A percentile compares a stretch with the other conserved stretches of the same genome.
phyloP scores from a whole-genome alignment of 805 yeast genomes.

The Metschnikowia similis region DNA sequence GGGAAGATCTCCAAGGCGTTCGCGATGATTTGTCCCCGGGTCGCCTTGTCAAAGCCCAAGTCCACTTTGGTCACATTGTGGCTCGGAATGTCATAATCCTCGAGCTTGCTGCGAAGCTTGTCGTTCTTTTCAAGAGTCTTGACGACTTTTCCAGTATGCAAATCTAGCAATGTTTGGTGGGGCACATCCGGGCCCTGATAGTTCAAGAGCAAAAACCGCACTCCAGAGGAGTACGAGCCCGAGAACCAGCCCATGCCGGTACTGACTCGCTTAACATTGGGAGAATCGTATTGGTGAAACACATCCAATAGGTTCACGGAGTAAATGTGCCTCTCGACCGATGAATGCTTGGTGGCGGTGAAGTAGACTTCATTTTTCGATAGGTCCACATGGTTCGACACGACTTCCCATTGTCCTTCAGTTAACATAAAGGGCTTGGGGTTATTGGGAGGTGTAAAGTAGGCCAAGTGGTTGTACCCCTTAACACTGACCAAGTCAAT shows the following conservation, averaged over 20 bases:
- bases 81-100: slow-evolving; percentile 54
- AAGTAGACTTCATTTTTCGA: slow-evolving; percentile 51
- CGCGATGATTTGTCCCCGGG: slow-evolving; percentile 43
- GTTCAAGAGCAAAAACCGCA: slow-evolving; percentile 64
- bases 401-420: slow-evolving; percentile 85
- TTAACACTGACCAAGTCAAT: slow-evolving; percentile 66
- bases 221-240: slow-evolving; percentile 76
- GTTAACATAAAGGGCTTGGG: slow-evolving; percentile 49
- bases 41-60: slow-evolving; percentile 46
- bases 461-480: slow-evolving; percentile 76
- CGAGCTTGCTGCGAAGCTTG: slow-evolving; percentile 34
- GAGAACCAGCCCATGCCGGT: slow-evolving; percentile 53
- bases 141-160: slow-evolving; percentile 26
- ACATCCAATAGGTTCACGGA: slow-evolving; percentile 51
- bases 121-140: slow-evolving; percentile 47
- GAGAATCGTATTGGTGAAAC: slow-evolving; percentile 33
- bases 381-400: slow-evolving; percentile 31
- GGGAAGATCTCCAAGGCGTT: slow-evolving; percentile 80
- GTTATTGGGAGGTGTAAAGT: slow-evolving; percentile 63
- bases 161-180: slow-evolving; percentile 61
- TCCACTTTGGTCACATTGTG: slow-evolving; percentile 49
- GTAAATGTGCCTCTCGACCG: slow-evolving; percentile 82
- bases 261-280: slow-evolving; percentile 29
- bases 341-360: slow-evolving; percentile 68
- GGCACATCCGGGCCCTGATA: slow-evolving; percentile 81